Base-by-base conservation (phyloP, 768 basidiomycete species). In the Mycena rebaudengoi region DNA sequence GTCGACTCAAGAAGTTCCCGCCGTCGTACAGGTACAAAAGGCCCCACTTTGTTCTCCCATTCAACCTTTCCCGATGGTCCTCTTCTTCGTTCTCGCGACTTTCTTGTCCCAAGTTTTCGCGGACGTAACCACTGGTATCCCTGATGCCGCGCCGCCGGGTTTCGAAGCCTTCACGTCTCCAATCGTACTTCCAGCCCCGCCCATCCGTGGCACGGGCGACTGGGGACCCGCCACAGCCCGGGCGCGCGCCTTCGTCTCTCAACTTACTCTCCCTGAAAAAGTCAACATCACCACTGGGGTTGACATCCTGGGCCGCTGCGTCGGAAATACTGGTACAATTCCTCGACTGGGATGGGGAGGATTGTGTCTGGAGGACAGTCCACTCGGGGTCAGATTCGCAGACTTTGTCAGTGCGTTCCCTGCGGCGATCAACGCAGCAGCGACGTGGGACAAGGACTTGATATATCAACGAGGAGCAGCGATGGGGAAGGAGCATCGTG, bases 241-340 rank as follows among this genome's bases (percentile, higher is more conserved):
- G 18, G 52, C 53, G 30, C 44, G 52, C 37, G 23, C 45, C 18
- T 43, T 67, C 60, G 37, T 65, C 5, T 37, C 37, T 14, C 37
- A 35, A 10, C 51, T 76, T 13, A 70, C 74, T 2, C 56, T 74
- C 1, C 66, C 60, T 6, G 71, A 76, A 33, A 76, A 75, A 39
- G 35, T 55, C 57, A 76, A 72, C 57, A 58, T 76, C 35, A 72
- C 65, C 4, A 75, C 75, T 2, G 75, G 75, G 54, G 57, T 55
- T 25, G 67, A 56, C 40, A 11, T 55, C n/a, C 18, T 13, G 65
- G 73, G 73, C 20, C 64, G 68, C 5, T 76, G 75, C 44, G 74
- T 58, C 21, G 53, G 53, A 3, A 55, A 55, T 26, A 55, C 53
- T 5, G 53, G 53, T 11, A 43, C 41, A 23, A 43, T 43, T 10